These are phyloP conservation scores for Beauveria medogensis DNA, from an alignment of 2,329 filamentous ascomycete genomes.

Conservation along the genomic window DNA sequence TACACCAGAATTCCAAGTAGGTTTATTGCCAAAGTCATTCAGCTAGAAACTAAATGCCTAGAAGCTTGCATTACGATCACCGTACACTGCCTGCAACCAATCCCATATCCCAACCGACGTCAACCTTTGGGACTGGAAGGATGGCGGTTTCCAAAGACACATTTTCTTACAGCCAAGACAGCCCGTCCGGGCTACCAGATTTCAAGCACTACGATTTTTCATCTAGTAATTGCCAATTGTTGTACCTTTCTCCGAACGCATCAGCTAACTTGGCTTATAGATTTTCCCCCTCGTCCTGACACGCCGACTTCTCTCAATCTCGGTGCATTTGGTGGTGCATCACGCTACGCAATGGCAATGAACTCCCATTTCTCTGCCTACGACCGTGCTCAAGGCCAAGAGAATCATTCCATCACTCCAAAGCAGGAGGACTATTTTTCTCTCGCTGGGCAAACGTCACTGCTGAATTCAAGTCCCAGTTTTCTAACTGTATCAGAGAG, in stretches of 20 bases:
- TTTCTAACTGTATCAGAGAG: slow-evolving; percentile 7
- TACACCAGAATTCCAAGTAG: background rate
- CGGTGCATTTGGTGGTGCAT: slow-evolving; percentile 5
- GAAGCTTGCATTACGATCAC: background rate
- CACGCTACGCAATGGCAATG: slow-evolving; percentile 1
- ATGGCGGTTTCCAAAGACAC: background rate
- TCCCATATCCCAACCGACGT: slow-evolving; percentile 4
- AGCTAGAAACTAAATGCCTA: background rate
- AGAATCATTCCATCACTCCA: background rate
- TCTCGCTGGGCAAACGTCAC: background rate
- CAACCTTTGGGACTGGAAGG: background rate
- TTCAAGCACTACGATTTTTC: background rate
- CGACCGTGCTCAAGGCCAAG: background rate
- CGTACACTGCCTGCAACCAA: slow-evolving; percentile 1
- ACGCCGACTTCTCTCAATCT: background rate
- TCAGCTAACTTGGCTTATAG: background rate
- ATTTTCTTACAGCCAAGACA: background rate
- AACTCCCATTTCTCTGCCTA: slow-evolving; percentile 7
- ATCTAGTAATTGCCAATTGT: background rate
- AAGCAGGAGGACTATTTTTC: slow-evolving; percentile 10
- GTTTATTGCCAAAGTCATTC: background rate
- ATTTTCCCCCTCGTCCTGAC: background rate
- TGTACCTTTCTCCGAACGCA: no score
- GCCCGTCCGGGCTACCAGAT: slow-evolving; percentile 4
- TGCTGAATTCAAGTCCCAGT: slow-evolving; percentile 8